Evolutionary conservation across 2,329 filamentous ascomycete species (phyloP), one percentile per base, ranked within the genome.

Genomic region (Fusarium nematophilum): DNA sequence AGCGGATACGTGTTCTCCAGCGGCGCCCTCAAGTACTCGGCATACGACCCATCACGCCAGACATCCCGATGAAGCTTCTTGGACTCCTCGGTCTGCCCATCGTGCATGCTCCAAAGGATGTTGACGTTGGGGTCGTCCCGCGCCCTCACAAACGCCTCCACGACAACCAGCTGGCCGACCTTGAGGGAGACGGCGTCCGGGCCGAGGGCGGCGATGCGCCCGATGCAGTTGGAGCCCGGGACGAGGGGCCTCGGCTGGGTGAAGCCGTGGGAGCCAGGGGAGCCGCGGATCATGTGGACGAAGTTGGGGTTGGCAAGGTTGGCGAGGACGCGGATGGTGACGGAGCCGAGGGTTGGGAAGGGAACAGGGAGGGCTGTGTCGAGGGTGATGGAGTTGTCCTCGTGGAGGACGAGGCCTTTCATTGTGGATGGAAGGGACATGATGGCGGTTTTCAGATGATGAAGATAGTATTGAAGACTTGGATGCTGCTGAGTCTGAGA

Each of bases 191-290:
- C 68, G 6, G 72, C 65, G 46, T 78, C 74, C 2, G 68, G 61
- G 3, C 74, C 75, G n/a, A 71, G 57, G 21, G 72, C 70, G 14
- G 72, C 66, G 13, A 77, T 61, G 26, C 76, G 75, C 38, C 74
- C 75, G 54, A 79, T 64, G 56, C 70, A 71, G 40, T 66, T 70
- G 52, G 64, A 59, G 31, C 74, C 75, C 37, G 70, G 72, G 42
- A 76, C 66, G 44, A 72, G 60, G 25, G 72, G 75, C 1, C 67
- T 63, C 7, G 75, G 70, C 5, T 64, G 47, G 10, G 57, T 65
- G 43, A 65, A 57, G 25, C 14, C 13, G 23, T 64, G 59, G 9
- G 57, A 7, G 10, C 23, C 34, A 6, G 46, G n/a, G 9, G 42
- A 46, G 7, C 46, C 31, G 34, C 59, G 55, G 31, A 65, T 64